A percentile compares a stretch with the other conserved stretches of the same genome.
Conservation (phyloP, 2,329 filamentous ascomycete species). For the Hypoxylon sp. region DNA sequence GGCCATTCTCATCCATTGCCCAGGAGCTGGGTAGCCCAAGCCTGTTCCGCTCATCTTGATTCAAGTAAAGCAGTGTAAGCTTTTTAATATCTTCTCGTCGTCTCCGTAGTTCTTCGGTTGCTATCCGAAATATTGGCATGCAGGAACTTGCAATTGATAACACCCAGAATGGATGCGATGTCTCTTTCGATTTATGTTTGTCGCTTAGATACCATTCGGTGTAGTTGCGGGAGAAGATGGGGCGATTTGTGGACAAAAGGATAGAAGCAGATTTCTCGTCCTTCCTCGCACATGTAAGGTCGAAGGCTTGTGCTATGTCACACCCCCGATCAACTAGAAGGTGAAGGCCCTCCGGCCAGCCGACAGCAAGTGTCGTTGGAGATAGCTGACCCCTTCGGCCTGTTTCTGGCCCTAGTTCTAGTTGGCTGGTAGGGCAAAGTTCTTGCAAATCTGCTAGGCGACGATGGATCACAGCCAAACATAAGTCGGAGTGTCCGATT, state of each 20-base stretch:
- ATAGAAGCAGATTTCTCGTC: constrained; percentile 23
- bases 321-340: constrained; percentile 5
- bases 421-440: background rate
- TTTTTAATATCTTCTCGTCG: constrained; percentile 6
- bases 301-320: background rate
- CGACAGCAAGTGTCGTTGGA: constrained; percentile 9
- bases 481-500: constrained; percentile 10
- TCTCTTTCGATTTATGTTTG: too few relatives aligned
- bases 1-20: background rate
- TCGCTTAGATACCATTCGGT: background rate
- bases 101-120: constrained; percentile 5
- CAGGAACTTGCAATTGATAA: background rate
- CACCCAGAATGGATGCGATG: background rate
- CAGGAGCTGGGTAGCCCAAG: background rate
- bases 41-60: constrained; percentile 9
- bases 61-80: constrained; percentile 6
- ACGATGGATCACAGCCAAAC: constrained; percentile 10
- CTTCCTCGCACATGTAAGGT: background rate
- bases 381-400: background rate
- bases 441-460: constrained; percentile 3
- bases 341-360: constrained; percentile 18
- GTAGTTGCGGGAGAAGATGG: constrained; percentile 8
- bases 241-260: constrained; percentile 10
- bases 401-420: background rate
- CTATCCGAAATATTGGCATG: constrained; percentile 1